Conservation (phyloP, 208 protist species). For the Acanthamoeba culbertsoni region DNA sequence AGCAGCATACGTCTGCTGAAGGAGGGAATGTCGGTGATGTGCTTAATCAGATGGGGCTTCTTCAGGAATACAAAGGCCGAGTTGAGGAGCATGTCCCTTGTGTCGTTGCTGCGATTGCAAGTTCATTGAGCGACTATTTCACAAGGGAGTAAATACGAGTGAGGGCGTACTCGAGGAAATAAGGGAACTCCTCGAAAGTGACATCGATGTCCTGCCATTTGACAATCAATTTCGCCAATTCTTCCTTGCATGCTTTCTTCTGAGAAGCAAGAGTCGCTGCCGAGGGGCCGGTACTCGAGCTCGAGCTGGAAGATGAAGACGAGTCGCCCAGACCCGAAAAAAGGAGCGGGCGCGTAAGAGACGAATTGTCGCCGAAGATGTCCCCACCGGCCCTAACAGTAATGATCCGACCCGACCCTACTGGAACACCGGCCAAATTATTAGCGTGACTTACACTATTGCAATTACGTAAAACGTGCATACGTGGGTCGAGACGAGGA, state of each 20-base stretch:
- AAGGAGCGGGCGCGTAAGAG: neutral
- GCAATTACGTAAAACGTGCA: too few relatives aligned
- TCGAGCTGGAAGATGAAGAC: neutral
- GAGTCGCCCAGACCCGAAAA: neutral
- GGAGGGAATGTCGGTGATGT: conserved; percentile 44
- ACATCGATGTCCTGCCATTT: conserved; percentile 48
- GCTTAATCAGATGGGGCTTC: conserved; percentile 35
- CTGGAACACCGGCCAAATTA: neutral
- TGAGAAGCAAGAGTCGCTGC: neutral
- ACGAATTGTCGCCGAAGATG: neutral
- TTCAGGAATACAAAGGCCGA: conserved; percentile 41
- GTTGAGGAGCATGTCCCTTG: conserved; percentile 40
- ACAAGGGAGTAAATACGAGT: neutral
- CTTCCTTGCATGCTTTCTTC: conserved; percentile 55
- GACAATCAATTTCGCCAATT: neutral
- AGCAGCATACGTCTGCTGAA: conserved; percentile 24
- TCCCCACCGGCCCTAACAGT: neutral
- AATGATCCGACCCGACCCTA: neutral
- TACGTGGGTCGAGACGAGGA: too few relatives aligned
- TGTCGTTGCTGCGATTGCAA: neutral
- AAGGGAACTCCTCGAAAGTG: conserved; percentile 44
- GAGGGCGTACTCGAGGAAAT: conserved; percentile 1
- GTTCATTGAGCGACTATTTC: neutral
- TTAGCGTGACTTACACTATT: too few relatives aligned
- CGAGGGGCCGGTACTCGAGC: neutral